Base-by-base conservation (phyloP, 1,284 basidiomycete species). In the Moesziomyces parantarcticus region DNA sequence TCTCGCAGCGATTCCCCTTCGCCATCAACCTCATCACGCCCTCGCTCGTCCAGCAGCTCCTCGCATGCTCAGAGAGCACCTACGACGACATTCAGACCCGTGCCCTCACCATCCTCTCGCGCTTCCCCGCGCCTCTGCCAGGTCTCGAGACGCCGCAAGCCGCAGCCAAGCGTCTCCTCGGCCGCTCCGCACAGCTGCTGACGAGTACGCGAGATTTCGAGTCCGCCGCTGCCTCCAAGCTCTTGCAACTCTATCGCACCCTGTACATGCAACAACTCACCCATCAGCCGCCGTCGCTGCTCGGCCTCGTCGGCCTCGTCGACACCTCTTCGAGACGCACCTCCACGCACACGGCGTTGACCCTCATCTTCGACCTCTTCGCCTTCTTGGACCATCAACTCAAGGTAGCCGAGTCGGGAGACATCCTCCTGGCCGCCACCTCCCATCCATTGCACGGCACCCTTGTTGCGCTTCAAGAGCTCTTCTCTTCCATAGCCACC, bases 381-480 rank as follows among this genome's bases (percentile, higher is more conserved):
- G 75, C 67, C 55, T 74, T 79, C 14, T 65, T 80, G 9, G 75
- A 77, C 29, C 50, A 61, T 21, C 58, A 71, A 18, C 50, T 77
- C 25, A 63, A 61, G 6, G 68, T 82, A 10, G 76, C 76, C 18
- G 65, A 76, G 26, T 59, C 73, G 23, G 58, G 60, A 5, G 59
- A 58, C 26, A 57, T 83, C 32, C 74, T 79, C 26, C 70, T 58
- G 11, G 83, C 83, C 0, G 80, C 83, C 4, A 72, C 59, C 5
- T 61, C 58, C 0, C 63, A 76, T 22, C 81, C 83, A 3, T 56
- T 85, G 45, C 84, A 85, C 58, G 84, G 84, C 22, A 80, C 78
- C 1, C 58, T 84, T 5, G 73, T 83, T 39, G 78, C 83, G 8
- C 67, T 85, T 11, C 78, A 83, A 26, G 76, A 79, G 32, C 75